Evolutionary conservation across 306 rosid genomes (phyloP).

Genomic region (Carpinus fangiana): DNA sequence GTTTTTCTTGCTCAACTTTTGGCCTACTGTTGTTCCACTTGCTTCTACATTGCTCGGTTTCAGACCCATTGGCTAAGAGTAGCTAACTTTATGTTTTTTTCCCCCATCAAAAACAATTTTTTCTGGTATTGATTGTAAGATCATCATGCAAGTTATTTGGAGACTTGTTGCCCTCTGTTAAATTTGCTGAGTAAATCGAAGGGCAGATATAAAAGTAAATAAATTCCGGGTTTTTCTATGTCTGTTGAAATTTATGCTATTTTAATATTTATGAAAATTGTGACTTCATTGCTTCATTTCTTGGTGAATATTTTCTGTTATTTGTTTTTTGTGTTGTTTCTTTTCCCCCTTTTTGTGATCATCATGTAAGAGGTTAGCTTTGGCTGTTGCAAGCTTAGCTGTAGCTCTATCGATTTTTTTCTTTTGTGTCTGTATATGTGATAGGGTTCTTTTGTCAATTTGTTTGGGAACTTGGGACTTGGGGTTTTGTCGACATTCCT

Average conservation of each 20-base stretch:
- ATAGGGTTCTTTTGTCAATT: background rate
- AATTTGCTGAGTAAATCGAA: background rate
- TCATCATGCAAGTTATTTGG: background rate
- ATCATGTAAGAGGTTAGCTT: background rate
- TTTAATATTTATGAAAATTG: background rate
- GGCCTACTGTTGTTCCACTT: conserved; percentile 5
- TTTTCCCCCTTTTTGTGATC: background rate
- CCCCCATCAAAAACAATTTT: background rate
- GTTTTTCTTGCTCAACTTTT: background rate
- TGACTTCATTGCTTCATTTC: background rate
- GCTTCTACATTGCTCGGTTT: conserved; percentile 22
- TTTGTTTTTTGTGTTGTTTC: background rate
- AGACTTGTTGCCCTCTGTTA: background rate
- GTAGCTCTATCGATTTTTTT: background rate
- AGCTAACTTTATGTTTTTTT: background rate
- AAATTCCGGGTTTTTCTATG: background rate
- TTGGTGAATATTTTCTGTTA: background rate
- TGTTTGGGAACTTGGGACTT: background rate
- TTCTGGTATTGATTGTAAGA: background rate
- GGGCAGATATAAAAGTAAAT: background rate
- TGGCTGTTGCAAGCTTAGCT: background rate
- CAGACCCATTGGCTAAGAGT: background rate
- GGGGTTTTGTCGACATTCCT: background rate
- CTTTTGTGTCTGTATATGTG: background rate
- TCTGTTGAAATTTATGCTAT: background rate